Conservation (phyloP, 2,329 filamentous ascomycete species). For the Colletotrichum tanaceti region DNA sequence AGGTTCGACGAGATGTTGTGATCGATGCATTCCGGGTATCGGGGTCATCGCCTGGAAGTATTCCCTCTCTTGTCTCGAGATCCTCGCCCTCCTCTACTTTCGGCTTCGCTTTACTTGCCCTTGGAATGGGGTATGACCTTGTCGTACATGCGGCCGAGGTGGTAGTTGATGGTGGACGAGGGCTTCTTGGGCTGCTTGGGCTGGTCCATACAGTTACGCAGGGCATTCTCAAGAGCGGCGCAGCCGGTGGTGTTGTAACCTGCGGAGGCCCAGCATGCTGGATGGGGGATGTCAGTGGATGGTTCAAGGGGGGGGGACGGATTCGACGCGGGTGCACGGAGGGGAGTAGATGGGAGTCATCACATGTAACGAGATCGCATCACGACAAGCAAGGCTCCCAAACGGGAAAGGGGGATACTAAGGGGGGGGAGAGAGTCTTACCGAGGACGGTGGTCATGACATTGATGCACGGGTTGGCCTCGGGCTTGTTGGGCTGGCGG, state of each 20-base stretch:
- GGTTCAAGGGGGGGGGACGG: not conserved
- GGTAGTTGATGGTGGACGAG: slow-evolving; percentile 91
- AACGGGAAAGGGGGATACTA: slow-evolving; percentile 22
- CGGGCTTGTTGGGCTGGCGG: slow-evolving; percentile 61
- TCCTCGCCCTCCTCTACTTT: too few species aligned
- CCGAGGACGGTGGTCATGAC: slow-evolving; percentile 70
- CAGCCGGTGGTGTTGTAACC: slow-evolving; percentile 74
- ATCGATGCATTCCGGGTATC: not conserved
- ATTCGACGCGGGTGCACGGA: too few species aligned
- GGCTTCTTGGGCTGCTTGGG: slow-evolving; percentile 62
- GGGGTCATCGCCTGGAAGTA: not conserved
- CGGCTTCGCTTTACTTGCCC: slow-evolving; percentile 8
- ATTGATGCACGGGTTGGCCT: slow-evolving; percentile 64
- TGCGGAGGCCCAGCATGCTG: slow-evolving; percentile 87
- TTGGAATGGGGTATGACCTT: slow-evolving; percentile 31
- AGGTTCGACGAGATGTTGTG: not conserved
- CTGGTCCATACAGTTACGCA: slow-evolving; percentile 83
- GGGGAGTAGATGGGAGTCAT: not conserved
- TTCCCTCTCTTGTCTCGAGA: not conserved
- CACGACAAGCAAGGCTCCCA: not conserved
- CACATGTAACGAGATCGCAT: not conserved
- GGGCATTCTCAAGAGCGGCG: slow-evolving; percentile 67
- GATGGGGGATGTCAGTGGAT: slow-evolving; percentile 22
- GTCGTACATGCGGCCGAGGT: slow-evolving; percentile 80
- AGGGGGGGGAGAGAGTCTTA: slow-evolving; percentile 53